Conservation (phyloP, 2,329 filamentous ascomycete genomes). For the Pseudogymnoascus sp. region DNA sequence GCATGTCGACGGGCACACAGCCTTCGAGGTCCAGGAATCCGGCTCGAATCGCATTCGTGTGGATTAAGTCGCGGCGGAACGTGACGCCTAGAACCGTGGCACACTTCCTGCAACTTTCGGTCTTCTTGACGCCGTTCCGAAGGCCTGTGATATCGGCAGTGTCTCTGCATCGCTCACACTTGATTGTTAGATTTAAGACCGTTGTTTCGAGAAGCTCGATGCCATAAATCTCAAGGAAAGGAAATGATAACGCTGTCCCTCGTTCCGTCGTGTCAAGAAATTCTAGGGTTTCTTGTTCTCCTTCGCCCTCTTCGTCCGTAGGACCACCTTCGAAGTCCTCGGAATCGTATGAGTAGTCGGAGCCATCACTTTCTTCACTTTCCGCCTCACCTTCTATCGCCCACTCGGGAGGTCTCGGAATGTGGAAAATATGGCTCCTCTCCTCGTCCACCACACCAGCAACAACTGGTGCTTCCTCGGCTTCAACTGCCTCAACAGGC, state of each 20-base stretch:
- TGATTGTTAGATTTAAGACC: slow-evolving; percentile 62
- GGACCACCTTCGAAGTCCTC: slow-evolving; percentile 26
- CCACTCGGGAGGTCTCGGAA: slow-evolving; percentile 77
- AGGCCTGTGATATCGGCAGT: slow-evolving; percentile 62
- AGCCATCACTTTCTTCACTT: slow-evolving; percentile 41
- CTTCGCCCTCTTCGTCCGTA: slow-evolving; percentile 37
- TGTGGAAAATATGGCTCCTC: slow-evolving; percentile 61
- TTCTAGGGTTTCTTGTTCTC: neutral
- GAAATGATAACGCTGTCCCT: slow-evolving; percentile 74
- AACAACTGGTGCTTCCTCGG: slow-evolving; percentile 20
- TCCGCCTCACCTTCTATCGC: slow-evolving; percentile 32
- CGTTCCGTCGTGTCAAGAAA: slow-evolving; percentile 40
- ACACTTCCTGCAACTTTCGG: slow-evolving; percentile 53
- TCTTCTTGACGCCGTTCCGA: slow-evolving; percentile 47
- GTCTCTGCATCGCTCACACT: slow-evolving; percentile 75
- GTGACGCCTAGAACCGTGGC: slow-evolving; percentile 43
- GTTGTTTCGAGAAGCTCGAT: slow-evolving; percentile 69
- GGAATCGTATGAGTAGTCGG: slow-evolving; percentile 41
- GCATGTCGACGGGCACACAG: slow-evolving; percentile 68
- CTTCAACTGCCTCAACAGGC: slow-evolving; percentile 10
- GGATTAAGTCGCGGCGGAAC: slow-evolving; percentile 65
- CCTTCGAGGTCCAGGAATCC: slow-evolving; percentile 73
- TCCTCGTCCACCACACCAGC: slow-evolving; percentile 33
- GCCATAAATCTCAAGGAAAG: slow-evolving; percentile 67
- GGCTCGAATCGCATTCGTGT: slow-evolving; percentile 65